Percentiles rank a stretch among this genome's conserved stretches.
These are phyloP conservation scores for Penicillium mononematosum DNA, from an alignment of 495 filamentous ascomycete genomes.

Conservation along the genomic window DNA sequence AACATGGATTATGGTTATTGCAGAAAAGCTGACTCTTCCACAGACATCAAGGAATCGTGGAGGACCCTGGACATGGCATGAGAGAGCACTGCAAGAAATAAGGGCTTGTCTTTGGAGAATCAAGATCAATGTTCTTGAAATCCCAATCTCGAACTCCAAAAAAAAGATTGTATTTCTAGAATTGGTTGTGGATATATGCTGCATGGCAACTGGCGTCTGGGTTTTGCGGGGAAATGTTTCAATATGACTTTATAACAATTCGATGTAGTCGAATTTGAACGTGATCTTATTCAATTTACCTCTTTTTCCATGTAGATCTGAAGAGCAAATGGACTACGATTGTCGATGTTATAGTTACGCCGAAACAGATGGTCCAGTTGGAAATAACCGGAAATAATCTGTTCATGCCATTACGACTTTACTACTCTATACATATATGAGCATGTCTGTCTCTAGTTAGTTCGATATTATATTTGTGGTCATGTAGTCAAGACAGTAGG, in stretches of 20 bases:
- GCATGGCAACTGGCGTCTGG: conserved; percentile 49
- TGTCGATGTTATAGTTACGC: background rate
- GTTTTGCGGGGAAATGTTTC: conserved; percentile 25
- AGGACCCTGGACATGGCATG: conserved; percentile 26
- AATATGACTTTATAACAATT: conserved; percentile 13
- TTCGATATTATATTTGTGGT: background rate
- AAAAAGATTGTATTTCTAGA: conserved; percentile 32
- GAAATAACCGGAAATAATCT: background rate
- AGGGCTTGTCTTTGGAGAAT: background rate
- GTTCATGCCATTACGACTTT: background rate
- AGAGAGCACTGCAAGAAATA: conserved; percentile 6
- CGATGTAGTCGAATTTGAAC: conserved; percentile 4
- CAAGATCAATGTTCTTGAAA: background rate
- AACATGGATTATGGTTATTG: background rate
- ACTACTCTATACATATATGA: background rate
- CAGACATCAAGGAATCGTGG: conserved; percentile 34
- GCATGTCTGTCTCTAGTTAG: background rate
- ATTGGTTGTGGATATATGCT: conserved; percentile 37
- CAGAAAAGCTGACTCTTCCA: conserved; percentile 16
- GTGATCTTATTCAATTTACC: conserved; percentile 4
- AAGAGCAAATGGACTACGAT: background rate
- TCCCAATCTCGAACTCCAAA: conserved; percentile 7
- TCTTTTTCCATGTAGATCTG: background rate
- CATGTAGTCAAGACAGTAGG: background rate
- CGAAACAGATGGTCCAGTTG: background rate